phyloP scores from a whole-genome alignment of 176 grass and related monocot genomes.

The Tillandsia leiboldiana region DNA sequence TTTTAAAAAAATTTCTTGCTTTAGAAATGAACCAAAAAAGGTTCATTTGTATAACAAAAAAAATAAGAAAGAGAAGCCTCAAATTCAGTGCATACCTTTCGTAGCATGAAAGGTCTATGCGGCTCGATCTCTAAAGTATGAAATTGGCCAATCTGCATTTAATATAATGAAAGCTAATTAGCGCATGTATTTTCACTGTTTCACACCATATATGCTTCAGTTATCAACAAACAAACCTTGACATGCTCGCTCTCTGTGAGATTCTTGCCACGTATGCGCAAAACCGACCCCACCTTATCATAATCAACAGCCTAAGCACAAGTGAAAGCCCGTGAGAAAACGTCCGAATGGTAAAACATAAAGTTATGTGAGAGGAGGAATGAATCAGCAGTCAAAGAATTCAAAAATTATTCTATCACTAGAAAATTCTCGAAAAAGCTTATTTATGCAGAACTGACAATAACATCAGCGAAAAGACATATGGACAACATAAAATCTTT shows the following conservation, averaged over 20 bases:
- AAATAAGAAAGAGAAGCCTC: conserved; percentile 5
- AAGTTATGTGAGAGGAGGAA: neutral
- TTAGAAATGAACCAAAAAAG: no score
- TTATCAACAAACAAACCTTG: conserved; percentile 39
- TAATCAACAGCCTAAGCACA: conserved; percentile 68
- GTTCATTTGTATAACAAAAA: neutral
- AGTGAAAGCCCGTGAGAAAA: conserved; percentile 8
- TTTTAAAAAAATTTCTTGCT: no score
- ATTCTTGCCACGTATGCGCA: conserved; percentile 89
- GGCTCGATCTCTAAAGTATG: conserved; percentile 86
- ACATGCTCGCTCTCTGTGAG: conserved; percentile 79
- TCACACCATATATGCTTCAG: neutral
- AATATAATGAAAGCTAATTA: conserved; percentile 10
- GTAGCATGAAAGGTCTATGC: conserved; percentile 64
- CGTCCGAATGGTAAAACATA: neutral
- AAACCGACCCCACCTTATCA: conserved; percentile 74
- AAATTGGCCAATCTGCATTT: conserved; percentile 74
- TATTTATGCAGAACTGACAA: no score
- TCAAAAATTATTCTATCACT: neutral
- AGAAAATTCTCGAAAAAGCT: neutral
- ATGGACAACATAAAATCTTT: no score
- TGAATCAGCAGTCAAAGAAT: neutral
- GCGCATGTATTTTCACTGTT: neutral
- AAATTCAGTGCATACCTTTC: conserved; percentile 45
- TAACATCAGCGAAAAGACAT: no score